Percentiles rank a stretch among this genome's conserved stretches.
Evolutionary conservation across 139 green algal species (phyloP).

Genomic region (Chlamydomonas sp.): DNA sequence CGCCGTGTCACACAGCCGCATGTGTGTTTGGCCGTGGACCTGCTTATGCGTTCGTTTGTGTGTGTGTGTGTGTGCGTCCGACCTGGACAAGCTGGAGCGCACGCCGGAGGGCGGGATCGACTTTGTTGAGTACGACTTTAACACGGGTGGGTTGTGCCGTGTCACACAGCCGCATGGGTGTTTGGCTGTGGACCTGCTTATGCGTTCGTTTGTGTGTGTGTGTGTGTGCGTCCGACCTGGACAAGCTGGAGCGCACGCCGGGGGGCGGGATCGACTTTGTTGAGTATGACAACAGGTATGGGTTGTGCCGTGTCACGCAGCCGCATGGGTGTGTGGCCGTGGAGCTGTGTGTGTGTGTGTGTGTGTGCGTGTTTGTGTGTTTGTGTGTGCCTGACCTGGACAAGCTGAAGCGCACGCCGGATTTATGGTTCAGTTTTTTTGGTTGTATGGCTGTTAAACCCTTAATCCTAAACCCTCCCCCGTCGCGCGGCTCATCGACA

Average conservation of each 20-base stretch:
- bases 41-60: background rate
- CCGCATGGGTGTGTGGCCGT: constrained; percentile 61
- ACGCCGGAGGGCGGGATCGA: constrained; percentile 31
- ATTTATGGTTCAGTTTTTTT: too few relatives aligned
- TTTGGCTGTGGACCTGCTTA: background rate
- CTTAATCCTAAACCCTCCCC: too few relatives aligned
- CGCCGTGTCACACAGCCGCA: too few relatives aligned
- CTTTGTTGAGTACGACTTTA: constrained; percentile 50
- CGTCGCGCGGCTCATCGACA: too few relatives aligned
- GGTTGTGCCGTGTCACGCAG: too few relatives aligned
- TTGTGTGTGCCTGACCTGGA: too few relatives aligned
- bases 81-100: background rate
- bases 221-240: background rate
- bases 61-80: background rate
- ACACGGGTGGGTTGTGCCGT: constrained; percentile 35
- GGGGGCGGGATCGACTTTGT: too few relatives aligned
- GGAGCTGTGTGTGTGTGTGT: constrained; percentile 64
- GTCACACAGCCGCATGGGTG: too few relatives aligned
- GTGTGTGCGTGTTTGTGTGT: too few relatives aligned
- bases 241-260: background rate
- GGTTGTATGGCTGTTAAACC: too few relatives aligned
- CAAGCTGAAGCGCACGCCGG: too few relatives aligned
- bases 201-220: background rate
- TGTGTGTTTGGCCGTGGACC: background rate
- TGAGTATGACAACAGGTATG: too few relatives aligned